Percentiles rank a stretch among this genome's conserved stretches.
These are phyloP conservation scores for Monilinia polystroma DNA, from an alignment of 2,329 filamentous ascomycete species.

Conservation along the genomic window DNA sequence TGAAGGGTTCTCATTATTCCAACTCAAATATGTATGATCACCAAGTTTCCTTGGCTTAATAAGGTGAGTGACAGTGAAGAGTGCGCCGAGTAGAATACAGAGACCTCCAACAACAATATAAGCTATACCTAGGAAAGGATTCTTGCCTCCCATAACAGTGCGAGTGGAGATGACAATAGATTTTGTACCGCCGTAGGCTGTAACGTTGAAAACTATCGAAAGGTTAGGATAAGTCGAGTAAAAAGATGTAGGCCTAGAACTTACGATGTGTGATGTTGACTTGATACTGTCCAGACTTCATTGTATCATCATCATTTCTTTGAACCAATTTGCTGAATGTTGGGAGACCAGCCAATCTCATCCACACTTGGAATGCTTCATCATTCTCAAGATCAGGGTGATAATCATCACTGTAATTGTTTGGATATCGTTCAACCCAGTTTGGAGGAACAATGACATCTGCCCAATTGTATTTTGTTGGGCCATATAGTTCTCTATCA, in stretches of 20 bases:
- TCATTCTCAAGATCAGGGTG: slow-evolving; percentile 69
- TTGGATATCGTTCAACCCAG: slow-evolving; percentile 70
- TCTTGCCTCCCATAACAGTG: slow-evolving; percentile 91
- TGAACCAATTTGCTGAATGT: slow-evolving; percentile 91
- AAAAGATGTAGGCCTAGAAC: slow-evolving; percentile 41
- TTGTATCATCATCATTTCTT: slow-evolving; percentile 69
- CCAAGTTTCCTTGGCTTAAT: slow-evolving; percentile 96
- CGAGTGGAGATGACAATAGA: slow-evolving; percentile 85
- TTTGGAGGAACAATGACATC: slow-evolving; percentile 82
- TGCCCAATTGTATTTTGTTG: slow-evolving; percentile 61
- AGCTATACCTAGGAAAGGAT: slow-evolving; percentile 93
- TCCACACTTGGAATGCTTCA: slow-evolving; percentile 96
- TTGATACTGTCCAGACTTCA: slow-evolving; percentile 71
- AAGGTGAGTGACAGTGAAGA: slow-evolving; percentile 89
- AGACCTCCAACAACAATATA: slow-evolving; percentile 93
- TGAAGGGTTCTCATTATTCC: slow-evolving; percentile 73
- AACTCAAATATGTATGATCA: slow-evolving; percentile 95
- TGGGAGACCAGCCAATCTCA: slow-evolving; percentile 92
- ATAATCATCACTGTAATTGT: slow-evolving; percentile 64
- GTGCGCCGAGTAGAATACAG: slow-evolving; percentile 80
- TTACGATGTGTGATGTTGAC: slow-evolving; percentile 76
- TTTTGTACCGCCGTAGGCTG: slow-evolving; percentile 80
- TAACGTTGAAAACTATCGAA: slow-evolving; percentile 72
- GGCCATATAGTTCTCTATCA: slow-evolving; percentile 76
- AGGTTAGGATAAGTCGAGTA: slow-evolving; percentile 29